Base-by-base conservation (phyloP, 805 yeast species). In the Metschnikowia baotianmanensis region DNA sequence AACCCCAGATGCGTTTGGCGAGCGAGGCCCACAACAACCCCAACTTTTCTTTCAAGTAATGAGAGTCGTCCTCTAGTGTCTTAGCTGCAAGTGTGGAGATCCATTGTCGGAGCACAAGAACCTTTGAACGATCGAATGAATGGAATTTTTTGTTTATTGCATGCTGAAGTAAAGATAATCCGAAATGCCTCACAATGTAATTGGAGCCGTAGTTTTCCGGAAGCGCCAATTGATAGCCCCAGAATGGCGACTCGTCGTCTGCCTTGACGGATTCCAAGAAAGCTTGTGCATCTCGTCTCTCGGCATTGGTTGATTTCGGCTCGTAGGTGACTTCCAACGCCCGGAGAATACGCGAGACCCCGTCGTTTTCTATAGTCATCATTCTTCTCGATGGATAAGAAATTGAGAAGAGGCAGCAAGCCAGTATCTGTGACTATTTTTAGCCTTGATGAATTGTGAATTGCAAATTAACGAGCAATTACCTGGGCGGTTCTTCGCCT, bases 1-100 rank as follows among this genome's bases (percentile, higher is more conserved):
- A 70, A 13, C 97, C 96, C 99, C 99, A 93, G 22, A 81, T 74
- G 42, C 96, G 74, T 57, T 93, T 93, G 9, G 96, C 95, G 6
- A 93, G 70, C 30, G 86, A 83, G 0, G 86, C 96, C 97, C 98
- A 90, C 19, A 93, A 64, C 48, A 78, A 83, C 11, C 97, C 95
- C 29, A 90, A 57, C 62, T 93, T 93, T 58, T 90, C 98, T 56
- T 83, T 86, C 42, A 93, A 72, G 55, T 83, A 95, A 60, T 88
- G 91, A 6, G 98, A 96, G 59, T 91, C 97, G 18, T 65, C 61
- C n/a, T 65, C 65, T 5, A 71, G 56, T 1, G 83, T 76, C 35
- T 78, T 76, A 24, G 69, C 69, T 20, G 89, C 79, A 32, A 93
- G 74, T 52, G 90, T 95, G 30, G 87, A 74, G 27, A 90, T 76